A percentile compares a stretch with the other conserved stretches of the same genome.
Evolutionary conservation across 306 rosid species (phyloP).

Genomic region (Senna siamea): DNA sequence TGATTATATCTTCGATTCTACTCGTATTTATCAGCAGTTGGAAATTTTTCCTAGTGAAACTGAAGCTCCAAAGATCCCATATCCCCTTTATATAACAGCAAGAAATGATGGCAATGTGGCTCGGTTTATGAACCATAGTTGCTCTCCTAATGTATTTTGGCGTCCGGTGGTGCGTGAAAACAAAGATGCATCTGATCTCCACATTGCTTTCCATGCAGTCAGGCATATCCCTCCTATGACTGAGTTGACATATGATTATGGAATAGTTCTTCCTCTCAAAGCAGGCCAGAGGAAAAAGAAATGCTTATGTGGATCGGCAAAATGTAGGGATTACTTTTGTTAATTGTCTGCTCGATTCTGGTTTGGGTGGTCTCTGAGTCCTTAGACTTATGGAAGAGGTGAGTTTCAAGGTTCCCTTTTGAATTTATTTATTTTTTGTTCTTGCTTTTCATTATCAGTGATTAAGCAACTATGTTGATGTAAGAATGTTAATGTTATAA

Average conservation of each 20-base stretch:
- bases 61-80: slow-evolving; percentile 67
- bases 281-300: slow-evolving; percentile 69
- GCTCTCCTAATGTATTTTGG: slow-evolving; percentile 86
- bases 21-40: slow-evolving; percentile 67
- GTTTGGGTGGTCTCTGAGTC: slow-evolving; percentile 37
- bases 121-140: slow-evolving; percentile 96
- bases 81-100: slow-evolving; percentile 71
- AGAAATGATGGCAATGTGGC: slow-evolving; percentile 84
- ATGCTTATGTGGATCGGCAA: slow-evolving; percentile 78
- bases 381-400: slow-evolving; percentile 55
- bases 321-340: slow-evolving; percentile 73
- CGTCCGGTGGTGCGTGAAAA: slow-evolving; percentile 73
- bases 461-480: slow-evolving; percentile 16
- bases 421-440: background rate
- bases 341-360: slow-evolving; percentile 40
- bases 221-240: slow-evolving; percentile 86
- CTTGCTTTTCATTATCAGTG: slow-evolving; percentile 20
- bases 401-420: slow-evolving; percentile 33
- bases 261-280: slow-evolving; percentile 60
- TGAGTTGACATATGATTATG: slow-evolving; percentile 93
- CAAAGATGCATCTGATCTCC: slow-evolving; percentile 66
- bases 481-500: background rate
- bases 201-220: slow-evolving; percentile 71
- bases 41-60: slow-evolving; percentile 72
- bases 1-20: slow-evolving; percentile 76